Conservation (phyloP, 371 early-diverging fungal genomes). For the Mortierella sp. region DNA sequence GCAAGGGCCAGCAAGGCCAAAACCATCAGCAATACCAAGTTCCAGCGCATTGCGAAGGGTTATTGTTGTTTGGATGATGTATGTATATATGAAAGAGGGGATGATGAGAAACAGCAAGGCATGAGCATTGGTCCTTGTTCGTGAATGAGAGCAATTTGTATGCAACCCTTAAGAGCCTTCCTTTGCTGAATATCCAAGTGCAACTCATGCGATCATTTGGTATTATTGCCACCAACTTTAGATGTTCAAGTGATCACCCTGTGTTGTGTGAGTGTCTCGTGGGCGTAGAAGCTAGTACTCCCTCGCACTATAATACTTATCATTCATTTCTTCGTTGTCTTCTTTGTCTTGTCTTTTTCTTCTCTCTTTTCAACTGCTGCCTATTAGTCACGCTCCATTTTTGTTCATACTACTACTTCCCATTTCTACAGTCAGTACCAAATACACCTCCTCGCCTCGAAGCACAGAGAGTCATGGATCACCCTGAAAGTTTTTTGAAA, state of each 20-base stretch:
- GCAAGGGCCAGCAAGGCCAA: conserved; percentile 52
- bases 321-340: not conserved
- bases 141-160: not conserved
- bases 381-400: not conserved
- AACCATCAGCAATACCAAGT: conserved; percentile 50
- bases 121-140: not conserved
- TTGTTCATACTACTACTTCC: not conserved
- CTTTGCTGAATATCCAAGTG: not conserved
- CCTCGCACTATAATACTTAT: not conserved
- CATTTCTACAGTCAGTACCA: not conserved
- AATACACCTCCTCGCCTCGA: not conserved
- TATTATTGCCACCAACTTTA: conserved; percentile 4
- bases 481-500: not conserved
- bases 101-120: conserved; percentile 12
- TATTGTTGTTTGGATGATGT: conserved; percentile 7
- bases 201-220: not conserved
- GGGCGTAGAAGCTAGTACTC: not conserved
- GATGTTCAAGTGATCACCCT: not conserved
- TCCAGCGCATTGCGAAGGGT: conserved; percentile 47
- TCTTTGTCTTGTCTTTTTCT: not conserved
- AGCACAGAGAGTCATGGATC: conserved; percentile 5
- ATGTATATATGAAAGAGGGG: not conserved
- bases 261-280: too few species aligned
- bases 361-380: not conserved
- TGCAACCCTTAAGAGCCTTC: conserved; percentile 5